Base-by-base conservation (phyloP, 2,329 filamentous ascomycete genomes). In the Pezicula rhizophila region DNA sequence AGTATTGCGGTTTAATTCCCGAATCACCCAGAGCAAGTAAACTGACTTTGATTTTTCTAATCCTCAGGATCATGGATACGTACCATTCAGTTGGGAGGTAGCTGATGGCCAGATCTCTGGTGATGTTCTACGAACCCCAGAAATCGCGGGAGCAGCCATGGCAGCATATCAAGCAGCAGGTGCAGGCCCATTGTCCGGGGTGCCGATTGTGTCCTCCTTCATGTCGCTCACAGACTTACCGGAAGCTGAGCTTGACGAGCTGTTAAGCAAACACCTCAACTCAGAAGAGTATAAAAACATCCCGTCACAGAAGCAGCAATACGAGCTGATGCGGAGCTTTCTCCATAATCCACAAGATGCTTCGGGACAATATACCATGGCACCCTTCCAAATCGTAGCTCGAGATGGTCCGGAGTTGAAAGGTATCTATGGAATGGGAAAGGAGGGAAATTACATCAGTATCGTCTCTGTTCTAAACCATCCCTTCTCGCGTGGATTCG, bases 401-500 rank as follows among this genome's bases (percentile, higher is more conserved):
- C 33, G 41, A 20, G 48, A 52, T 37, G 55, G 51, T 6, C 51
- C 49, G 4, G 23, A 18, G n/a, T 35, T 45, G 15, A 49, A 49
- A 38, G 50, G 47, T 2, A 47, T 56, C 12, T 52, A 49, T 39
- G 52, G 42, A 8, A 46, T 50, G 31, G 52, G 51, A 18, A 51
- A 52, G 12, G 51, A 52, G 18, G 48, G 44, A 12, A 47, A 47
- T 37, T 50, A 47, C 28, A 49, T 72, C 5, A 52, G 53, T 34
- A 47, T 66, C 17, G 52, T 63, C 8, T 55, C 59, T 2, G 61
- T 67, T 15, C 64, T 68, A 51, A 66, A 64, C 33, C 57, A 71
- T 49, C 65, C 69, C 1, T 64, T 72, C 38, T 72, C 70, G 1
- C 65, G 71, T 15, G 72, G 71, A 2, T 65, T 51, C 14, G 56